These are phyloP conservation scores for Flaveria ramosissima DNA, from an alignment of 129 eudicot species.

Conservation along the genomic window DNA sequence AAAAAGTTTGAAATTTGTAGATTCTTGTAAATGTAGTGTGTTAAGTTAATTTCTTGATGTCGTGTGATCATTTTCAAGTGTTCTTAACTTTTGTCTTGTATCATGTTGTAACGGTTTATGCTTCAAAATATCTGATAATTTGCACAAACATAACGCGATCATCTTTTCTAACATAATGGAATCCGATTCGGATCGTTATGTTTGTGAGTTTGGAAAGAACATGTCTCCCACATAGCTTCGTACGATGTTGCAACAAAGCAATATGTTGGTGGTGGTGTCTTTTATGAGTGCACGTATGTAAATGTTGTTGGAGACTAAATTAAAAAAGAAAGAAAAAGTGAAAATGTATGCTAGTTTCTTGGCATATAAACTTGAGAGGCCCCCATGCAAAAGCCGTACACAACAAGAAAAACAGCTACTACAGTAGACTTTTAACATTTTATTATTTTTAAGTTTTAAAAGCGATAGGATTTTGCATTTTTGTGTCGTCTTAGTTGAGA, in stretches of 20 bases:
- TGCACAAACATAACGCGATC: background rate
- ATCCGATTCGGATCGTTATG: slow-evolving; percentile 15
- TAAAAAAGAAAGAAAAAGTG: slow-evolving; percentile 20
- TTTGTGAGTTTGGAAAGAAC: slow-evolving; percentile 18
- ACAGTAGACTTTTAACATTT: background rate
- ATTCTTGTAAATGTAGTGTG: background rate
- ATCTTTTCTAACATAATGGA: slow-evolving; percentile 2
- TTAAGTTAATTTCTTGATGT: background rate
- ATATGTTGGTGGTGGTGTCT: slow-evolving; percentile 16
- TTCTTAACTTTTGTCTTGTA: background rate
- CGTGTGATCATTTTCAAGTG: background rate
- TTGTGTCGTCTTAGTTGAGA: too few species aligned
- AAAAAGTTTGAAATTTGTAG: background rate
- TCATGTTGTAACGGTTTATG: background rate
- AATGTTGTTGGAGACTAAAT: background rate
- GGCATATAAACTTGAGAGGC: slow-evolving; percentile 6
- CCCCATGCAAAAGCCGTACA: slow-evolving; percentile 24
- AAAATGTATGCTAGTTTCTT: background rate
- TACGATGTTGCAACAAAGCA: background rate
- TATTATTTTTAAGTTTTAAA: background rate
- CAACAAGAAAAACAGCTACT: too few species aligned
- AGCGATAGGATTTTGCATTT: background rate
- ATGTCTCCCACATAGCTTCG: slow-evolving; percentile 5
- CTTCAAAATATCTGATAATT: slow-evolving; percentile 2
- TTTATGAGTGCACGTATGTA: slow-evolving; percentile 22